A percentile compares a stretch with the other conserved stretches of the same genome.
phyloP scores from a whole-genome alignment of 2,329 filamentous ascomycete species.

The Penicillium sp. region DNA sequence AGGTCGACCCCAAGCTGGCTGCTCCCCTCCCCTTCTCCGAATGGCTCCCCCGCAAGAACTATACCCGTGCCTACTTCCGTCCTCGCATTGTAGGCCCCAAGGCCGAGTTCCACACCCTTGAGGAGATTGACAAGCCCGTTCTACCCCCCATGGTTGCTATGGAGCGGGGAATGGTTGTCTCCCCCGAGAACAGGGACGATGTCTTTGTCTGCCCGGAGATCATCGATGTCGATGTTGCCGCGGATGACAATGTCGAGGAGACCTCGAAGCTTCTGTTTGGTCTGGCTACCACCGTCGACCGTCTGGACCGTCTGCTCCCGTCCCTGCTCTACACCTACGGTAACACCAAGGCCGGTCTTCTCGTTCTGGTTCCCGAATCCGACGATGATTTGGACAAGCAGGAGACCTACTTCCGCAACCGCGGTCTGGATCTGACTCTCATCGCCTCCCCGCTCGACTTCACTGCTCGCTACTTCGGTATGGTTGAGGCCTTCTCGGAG shows the following conservation, averaged over 20 bases:
- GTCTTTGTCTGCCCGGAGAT: conserved; percentile 38
- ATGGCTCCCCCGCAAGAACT: conserved; percentile 44
- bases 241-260: conserved; percentile 38
- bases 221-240: conserved; percentile 40
- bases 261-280: conserved; percentile 42
- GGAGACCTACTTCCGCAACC: conserved; percentile 41
- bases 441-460: conserved; percentile 40
- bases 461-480: conserved; percentile 43
- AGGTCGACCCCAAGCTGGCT: conserved; percentile 31
- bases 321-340: conserved; percentile 43
- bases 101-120: conserved; percentile 38
- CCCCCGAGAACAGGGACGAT: conserved; percentile 30
- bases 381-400: conserved; percentile 39
- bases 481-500: conserved; percentile 39
- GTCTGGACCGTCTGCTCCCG: conserved; percentile 39
- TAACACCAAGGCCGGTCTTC: conserved; percentile 38
- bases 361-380: conserved; percentile 41
- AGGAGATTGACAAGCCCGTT: conserved; percentile 37
- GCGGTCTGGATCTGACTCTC: conserved; percentile 40
- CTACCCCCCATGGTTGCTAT: conserved; percentile 37
- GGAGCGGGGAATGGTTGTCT: conserved; percentile 39
- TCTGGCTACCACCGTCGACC: conserved; percentile 42
- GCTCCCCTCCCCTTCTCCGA: conserved; percentile 38
- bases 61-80: conserved; percentile 42
- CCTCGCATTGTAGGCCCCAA: conserved; percentile 35